Percentiles rank a stretch among this genome's conserved stretches.
Evolutionary conservation across 306 rosid genomes (phyloP).

Genomic region (Luffa acutangula): DNA sequence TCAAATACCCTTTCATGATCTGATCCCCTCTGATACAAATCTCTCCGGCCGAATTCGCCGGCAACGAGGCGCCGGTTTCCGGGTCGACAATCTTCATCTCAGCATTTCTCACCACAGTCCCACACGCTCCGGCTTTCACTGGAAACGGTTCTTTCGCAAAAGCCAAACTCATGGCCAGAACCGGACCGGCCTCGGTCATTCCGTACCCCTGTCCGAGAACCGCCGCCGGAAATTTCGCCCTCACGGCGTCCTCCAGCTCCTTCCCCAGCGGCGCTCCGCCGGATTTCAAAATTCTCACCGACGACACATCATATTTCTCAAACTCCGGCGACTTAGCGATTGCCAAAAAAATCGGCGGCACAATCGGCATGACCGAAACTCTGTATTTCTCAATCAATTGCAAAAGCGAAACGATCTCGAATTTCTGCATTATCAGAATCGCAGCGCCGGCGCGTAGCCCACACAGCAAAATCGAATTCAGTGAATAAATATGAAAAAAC

Average conservation of each 20-base stretch:
- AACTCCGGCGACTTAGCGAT: conserved; percentile 43
- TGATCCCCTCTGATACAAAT: conserved; percentile 77
- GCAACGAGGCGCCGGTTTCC: conserved; percentile 48
- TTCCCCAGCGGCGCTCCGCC: conserved; percentile 84
- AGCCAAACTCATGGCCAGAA: conserved; percentile 53
- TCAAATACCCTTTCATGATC: conserved; percentile 74
- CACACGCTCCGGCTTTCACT: conserved; percentile 56
- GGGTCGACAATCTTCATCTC: conserved; percentile 73
- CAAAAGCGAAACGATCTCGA: conserved; percentile 39
- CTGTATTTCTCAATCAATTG: conserved; percentile 27
- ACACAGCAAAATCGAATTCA: conserved; percentile 67
- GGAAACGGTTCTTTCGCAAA: conserved; percentile 28
- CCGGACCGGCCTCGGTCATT: conserved; percentile 95
- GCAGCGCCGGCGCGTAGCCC: conserved; percentile 56
- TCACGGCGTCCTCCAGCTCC: conserved; percentile 48
- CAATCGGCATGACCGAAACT: conserved; percentile 39
- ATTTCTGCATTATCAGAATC: conserved; percentile 53
- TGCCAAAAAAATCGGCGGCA: conserved; percentile 56
- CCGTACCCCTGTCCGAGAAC: conserved; percentile 85
- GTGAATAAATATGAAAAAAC: conserved; percentile 59
- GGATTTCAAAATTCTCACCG: conserved; percentile 40
- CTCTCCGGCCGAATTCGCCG: conserved; percentile 61
- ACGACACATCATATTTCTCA: conserved; percentile 40
- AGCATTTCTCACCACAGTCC: conserved; percentile 63
- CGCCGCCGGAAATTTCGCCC: conserved; percentile 52